Evolutionary conservation across 2,329 filamentous ascomycete genomes (phyloP).

Genomic region (Chalaropsis thielavioides): DNA sequence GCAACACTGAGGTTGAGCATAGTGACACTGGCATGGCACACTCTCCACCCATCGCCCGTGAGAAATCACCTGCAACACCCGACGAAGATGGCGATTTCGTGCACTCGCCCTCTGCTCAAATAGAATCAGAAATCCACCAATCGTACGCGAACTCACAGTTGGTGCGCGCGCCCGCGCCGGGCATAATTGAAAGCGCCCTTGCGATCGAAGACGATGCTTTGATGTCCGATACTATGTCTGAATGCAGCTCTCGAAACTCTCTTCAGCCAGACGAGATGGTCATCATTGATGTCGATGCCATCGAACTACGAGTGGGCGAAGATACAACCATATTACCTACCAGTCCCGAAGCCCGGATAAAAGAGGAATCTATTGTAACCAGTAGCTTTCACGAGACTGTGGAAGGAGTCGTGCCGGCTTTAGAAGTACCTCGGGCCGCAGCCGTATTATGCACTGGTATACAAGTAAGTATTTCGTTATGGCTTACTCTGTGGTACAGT

Average conservation of each 20-base stretch:
- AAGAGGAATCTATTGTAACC: neutral
- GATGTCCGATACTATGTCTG: neutral
- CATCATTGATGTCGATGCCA: neutral
- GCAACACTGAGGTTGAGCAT: neutral
- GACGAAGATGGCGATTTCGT: neutral
- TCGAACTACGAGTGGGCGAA: neutral
- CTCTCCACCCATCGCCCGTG: neutral
- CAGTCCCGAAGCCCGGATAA: neutral
- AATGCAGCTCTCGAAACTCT: neutral
- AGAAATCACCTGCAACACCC: neutral
- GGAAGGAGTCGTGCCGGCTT: neutral
- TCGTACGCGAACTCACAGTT: neutral
- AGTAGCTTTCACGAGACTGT: neutral
- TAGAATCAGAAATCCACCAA: neutral
- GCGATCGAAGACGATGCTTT: neutral
- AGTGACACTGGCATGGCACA: neutral
- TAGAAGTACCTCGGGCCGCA: too few species aligned
- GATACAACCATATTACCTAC: neutral
- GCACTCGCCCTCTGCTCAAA: neutral
- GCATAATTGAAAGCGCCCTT: neutral
- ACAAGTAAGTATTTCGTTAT: neutral
- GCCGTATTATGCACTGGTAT: neutral
- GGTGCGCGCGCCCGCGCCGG: neutral
- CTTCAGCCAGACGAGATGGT: neutral
- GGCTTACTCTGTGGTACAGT: neutral